These are phyloP conservation scores for Rhizopus sp. DNA, from an alignment of 371 early-diverging fungal genomes.

Conservation along the genomic window DNA sequence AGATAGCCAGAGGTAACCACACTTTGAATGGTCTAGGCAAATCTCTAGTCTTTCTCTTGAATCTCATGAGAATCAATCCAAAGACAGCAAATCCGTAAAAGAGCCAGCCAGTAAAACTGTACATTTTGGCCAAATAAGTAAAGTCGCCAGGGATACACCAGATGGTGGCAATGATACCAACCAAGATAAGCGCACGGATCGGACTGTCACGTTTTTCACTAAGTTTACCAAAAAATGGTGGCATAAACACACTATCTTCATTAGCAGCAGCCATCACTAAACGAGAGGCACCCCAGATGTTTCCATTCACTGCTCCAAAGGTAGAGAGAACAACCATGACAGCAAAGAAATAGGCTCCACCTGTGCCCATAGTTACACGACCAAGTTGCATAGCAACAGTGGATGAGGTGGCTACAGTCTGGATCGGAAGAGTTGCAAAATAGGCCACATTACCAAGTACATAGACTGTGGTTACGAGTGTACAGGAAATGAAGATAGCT, in stretches of 20 bases:
- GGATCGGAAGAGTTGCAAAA: slow-evolving; percentile 52
- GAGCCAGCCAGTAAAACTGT: slow-evolving; percentile 59
- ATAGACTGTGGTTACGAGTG: slow-evolving; percentile 53
- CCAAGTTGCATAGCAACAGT: slow-evolving; percentile 54
- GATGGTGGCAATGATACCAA: slow-evolving; percentile 45
- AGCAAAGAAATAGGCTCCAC: slow-evolving; percentile 55
- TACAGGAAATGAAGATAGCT: slow-evolving; percentile 53
- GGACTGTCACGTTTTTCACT: slow-evolving; percentile 45
- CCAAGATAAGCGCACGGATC: slow-evolving; percentile 35
- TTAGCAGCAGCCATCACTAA: slow-evolving; percentile 41
- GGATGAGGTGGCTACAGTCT: slow-evolving; percentile 28
- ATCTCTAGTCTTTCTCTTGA: slow-evolving; percentile 30
- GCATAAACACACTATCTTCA: slow-evolving; percentile 51
- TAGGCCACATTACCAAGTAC: slow-evolving; percentile 64
- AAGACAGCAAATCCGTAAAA: slow-evolving; percentile 52
- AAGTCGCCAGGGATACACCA: slow-evolving; percentile 53
- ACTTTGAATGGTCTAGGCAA: slow-evolving; percentile 37
- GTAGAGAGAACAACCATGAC: slow-evolving; percentile 55
- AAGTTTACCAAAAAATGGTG: slow-evolving; percentile 39
- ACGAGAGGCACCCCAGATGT: slow-evolving; percentile 49
- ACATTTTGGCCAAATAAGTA: slow-evolving; percentile 58
- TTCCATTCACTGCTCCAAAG: slow-evolving; percentile 47
- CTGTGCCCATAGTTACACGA: slow-evolving; percentile 47
- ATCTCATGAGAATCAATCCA: slow-evolving; percentile 40
- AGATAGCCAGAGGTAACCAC: slow-evolving; percentile 37